Base-by-base conservation (phyloP, 345 rosid genomes). In the Nephelium lappaceum region DNA sequence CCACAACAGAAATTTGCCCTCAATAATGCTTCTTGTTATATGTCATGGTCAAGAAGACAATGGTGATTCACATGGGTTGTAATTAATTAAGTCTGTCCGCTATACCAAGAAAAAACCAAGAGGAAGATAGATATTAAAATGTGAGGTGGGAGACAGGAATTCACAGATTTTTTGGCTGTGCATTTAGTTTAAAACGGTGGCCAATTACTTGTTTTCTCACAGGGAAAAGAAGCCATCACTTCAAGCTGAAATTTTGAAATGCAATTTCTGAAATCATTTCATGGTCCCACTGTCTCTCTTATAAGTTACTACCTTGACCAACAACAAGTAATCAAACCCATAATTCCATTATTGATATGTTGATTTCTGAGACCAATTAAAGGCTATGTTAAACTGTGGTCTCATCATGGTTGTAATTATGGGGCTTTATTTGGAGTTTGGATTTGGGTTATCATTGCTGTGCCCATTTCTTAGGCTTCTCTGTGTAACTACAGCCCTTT, bases 341-440 rank as follows among this genome's bases (percentile, higher is more conserved):
- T n/a, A 8, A 64, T 75, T 49, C 71, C 51, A 49, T 21, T 5
- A 3, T 51, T 61, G 73, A 49, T 45, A 21, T 2, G 11, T 69
- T 45, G 72, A 4, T 10, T 12, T 45, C 36, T 43, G 19, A n/a
- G 43, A 11, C 65, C 75, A 19, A 72, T 55, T 18, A 72, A 12
- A 72, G 0, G 23, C 11, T 21, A 7, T 24, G 60, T 71, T 71
- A 19, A 58, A 19, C 31, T 10, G 18, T 21, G 27, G 4, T 4
- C 38, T 72, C 39, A 69, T 79, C 71, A 68, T 68, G 25, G 55
- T n/a, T 63, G 79, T 64, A 71, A 79, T 79, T 67, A 67, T 79
- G 25, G n/a, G 31, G 47, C 51, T 75, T 53, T 58, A 0, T 21
- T 67, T 67, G 31, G 45, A 14, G 62, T 47, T 58, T 53, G 51